Base-by-base conservation (phyloP, 805 yeast species). In the Brettanomyces bruxellensis region DNA sequence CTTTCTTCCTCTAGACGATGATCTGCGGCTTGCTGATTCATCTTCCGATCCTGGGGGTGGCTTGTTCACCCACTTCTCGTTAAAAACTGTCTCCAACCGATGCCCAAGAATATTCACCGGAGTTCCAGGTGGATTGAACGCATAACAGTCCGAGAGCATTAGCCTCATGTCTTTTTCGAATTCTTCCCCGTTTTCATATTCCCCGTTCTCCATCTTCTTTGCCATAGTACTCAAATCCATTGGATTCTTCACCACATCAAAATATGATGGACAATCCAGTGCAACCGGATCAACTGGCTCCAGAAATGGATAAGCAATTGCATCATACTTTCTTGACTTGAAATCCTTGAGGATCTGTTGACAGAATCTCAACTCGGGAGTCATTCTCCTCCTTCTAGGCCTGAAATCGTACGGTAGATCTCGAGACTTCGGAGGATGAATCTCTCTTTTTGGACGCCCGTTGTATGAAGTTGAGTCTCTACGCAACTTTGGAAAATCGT, bases 61-160 rank as follows among this genome's bases (percentile, higher is more conserved):
- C 62, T 82, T 79, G 54, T 87, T 89, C 24, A 79, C 75, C 97
- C 98, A 91, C 63, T 81, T 83, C 58, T 85, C 81, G 57, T 88
- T 85, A 60, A 91, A 93, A 3, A 86, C 76, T 25, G 81, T 82
- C 65, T 93, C 97, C 47, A 93, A 70, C 55, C 89, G 76, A 62
- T 87, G 95, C 18, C 98, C 99, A 95, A 93, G 85, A 75, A 79
- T 76, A 64, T 90, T 88, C 35, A 93, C 99, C 43, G 95, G 95
- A 4, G 95, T 82, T n/a, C 96, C 95, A 56, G 86, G 95, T 2
- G 99, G 98, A 65, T 93, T 93, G 70, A 91, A 93, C 13, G 75
- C 72, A 63, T 87, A 93, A 68, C 98, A 91, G 67, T 93, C 91
- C 51, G 76, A 71, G 69, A 93, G 90, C 48, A 93, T 86, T 50